Percentiles rank a stretch among this genome's conserved stretches.
Conservation (phyloP, 192 early-diverging fungal genomes). For the Allomyces macrogynus region DNA sequence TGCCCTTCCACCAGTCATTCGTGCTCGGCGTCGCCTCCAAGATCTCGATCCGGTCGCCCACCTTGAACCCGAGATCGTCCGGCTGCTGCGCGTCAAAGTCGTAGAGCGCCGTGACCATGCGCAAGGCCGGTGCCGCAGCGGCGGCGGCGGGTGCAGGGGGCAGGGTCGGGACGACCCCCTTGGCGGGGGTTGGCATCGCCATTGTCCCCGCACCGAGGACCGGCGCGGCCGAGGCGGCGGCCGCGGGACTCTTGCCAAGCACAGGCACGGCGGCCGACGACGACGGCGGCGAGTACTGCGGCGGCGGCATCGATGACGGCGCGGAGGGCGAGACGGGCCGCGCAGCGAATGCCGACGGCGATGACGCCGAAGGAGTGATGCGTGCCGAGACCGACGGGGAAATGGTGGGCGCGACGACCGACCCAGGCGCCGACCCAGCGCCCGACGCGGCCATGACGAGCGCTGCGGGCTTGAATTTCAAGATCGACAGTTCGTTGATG, state of each 20-base stretch:
- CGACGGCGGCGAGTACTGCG: no score
- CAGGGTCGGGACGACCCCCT: neutral
- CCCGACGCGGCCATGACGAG: neutral
- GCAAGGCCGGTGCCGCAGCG: no score
- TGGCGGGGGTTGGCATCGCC: neutral
- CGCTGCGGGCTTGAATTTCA: conserved; percentile 2
- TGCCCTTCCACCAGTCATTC: conserved; percentile 72
- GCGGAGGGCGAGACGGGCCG: no score
- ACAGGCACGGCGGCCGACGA: no score
- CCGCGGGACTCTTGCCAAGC: no score
- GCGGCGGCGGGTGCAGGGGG: neutral
- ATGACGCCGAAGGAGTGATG: no score
- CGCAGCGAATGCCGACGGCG: no score
- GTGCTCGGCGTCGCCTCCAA: conserved; percentile 28
- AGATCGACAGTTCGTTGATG: conserved; percentile 1
- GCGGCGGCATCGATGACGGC: no score
- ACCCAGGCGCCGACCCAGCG: neutral
- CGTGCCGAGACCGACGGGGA: no score
- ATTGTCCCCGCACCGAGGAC: no score
- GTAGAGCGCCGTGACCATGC: conserved; percentile 32
- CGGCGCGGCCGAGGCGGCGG: no score
- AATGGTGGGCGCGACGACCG: no score
- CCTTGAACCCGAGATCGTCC: conserved; percentile 49
- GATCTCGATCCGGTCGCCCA: conserved; percentile 50
- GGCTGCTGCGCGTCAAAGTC: conserved; percentile 53